Conservation (phyloP, 2,329 filamentous ascomycete genomes). For the Paracoccidioides brasiliensis region DNA sequence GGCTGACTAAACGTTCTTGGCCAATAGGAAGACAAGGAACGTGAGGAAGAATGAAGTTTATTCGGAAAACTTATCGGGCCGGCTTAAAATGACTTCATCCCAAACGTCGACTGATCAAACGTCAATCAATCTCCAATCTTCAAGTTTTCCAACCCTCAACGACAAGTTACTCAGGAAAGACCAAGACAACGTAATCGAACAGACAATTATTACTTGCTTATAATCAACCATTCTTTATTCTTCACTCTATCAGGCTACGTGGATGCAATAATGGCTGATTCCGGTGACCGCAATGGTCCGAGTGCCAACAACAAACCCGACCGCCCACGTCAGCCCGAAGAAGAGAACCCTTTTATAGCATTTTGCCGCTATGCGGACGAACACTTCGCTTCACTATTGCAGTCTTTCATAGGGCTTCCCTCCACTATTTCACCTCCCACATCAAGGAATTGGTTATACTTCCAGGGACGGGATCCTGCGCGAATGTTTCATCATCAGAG, state of each 20-base stretch:
- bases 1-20: not conserved
- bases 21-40: not conserved
- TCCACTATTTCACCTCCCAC: constrained; percentile 22
- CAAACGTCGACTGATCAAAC: not conserved
- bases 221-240: not conserved
- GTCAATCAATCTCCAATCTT: too few relatives aligned
- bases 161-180: not conserved
- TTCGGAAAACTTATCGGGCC: not conserved
- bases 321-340: constrained; percentile 1
- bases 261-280: constrained; percentile 1
- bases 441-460: constrained; percentile 23
- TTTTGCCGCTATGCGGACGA: constrained; percentile 50
- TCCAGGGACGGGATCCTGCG: constrained; percentile 21
- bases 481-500: constrained; percentile 2
- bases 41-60: not conserved
- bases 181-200: not conserved
- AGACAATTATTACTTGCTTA: not conserved
- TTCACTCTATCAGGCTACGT: not conserved
- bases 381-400: constrained; percentile 42
- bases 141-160: not conserved
- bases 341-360: constrained; percentile 44
- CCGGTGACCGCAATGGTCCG: not conserved
- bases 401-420: constrained; percentile 38
- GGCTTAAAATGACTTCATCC: not conserved
- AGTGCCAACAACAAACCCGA: not conserved